Percentiles rank a stretch among this genome's conserved stretches.
Conservation (phyloP, 2,329 filamentous ascomycete genomes). For the Chaetomium olivaceum region DNA sequence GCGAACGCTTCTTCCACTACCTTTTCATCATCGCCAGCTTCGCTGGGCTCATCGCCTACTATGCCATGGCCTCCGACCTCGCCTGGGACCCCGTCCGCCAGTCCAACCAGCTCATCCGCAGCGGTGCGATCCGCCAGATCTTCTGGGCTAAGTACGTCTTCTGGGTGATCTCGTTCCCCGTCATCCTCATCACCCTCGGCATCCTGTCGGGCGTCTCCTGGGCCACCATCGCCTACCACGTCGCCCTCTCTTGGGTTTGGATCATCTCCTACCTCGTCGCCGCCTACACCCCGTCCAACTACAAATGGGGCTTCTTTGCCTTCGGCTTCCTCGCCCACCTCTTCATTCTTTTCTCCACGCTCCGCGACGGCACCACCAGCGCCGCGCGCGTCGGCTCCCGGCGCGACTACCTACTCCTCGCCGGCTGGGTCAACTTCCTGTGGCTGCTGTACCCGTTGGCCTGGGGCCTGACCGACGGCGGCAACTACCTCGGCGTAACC, state of each 20-base stretch:
- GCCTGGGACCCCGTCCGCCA: slow-evolving; percentile 47
- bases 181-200: slow-evolving; percentile 48
- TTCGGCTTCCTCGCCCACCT: slow-evolving; percentile 52
- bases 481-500: slow-evolving; percentile 51
- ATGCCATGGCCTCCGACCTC: slow-evolving; percentile 53
- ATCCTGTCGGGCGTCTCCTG: slow-evolving; percentile 55
- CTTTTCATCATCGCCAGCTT: slow-evolving; percentile 53
- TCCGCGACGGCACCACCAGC: slow-evolving; percentile 42
- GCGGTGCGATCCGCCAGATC: slow-evolving; percentile 47
- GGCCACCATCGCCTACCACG: slow-evolving; percentile 55
- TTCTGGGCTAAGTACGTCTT: slow-evolving; percentile 59
- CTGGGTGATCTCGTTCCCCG: slow-evolving; percentile 55
- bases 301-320: slow-evolving; percentile 60
- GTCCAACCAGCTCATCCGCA: slow-evolving; percentile 36
- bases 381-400: slow-evolving; percentile 46
- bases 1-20: slow-evolving; percentile 59
- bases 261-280: slow-evolving; percentile 51
- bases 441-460: slow-evolving; percentile 58
- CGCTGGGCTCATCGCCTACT: slow-evolving; percentile 54
- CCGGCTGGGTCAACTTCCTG: slow-evolving; percentile 51
- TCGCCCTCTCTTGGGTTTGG: slow-evolving; percentile 54
- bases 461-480: slow-evolving; percentile 54
- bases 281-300: slow-evolving; percentile 50
- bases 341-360: slow-evolving; percentile 48
- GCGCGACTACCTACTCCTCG: slow-evolving; percentile 48